phyloP scores from a whole-genome alignment of 1,284 basidiomycete genomes.

The Fomitopsis pinicola region DNA sequence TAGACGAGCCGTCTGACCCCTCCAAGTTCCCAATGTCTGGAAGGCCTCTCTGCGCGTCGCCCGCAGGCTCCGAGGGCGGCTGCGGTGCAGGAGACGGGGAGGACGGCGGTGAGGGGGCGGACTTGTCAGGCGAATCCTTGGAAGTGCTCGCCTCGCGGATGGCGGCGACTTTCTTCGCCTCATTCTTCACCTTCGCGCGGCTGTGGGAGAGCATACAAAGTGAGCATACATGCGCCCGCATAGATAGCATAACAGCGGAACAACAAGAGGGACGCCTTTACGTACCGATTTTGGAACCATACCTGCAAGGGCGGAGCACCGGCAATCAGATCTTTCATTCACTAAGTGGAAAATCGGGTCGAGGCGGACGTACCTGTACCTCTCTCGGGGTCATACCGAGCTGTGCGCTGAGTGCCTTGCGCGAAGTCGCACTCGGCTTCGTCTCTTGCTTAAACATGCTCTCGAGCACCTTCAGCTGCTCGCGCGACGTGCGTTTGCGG shows the following conservation, averaged over 20 bases:
- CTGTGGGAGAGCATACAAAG: neutral
- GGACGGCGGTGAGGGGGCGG: constrained; percentile 2
- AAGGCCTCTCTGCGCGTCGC: neutral
- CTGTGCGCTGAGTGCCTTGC: constrained; percentile 75
- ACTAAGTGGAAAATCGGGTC: neutral
- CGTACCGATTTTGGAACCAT: constrained; percentile 87
- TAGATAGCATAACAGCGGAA: neutral
- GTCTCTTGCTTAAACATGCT: constrained; percentile 80
- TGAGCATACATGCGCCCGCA: constrained; percentile 4
- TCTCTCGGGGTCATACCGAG: constrained; percentile 90
- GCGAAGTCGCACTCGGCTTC: constrained; percentile 80
- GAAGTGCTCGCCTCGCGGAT: neutral
- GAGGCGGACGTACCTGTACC: constrained; percentile 69
- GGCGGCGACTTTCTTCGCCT: constrained; percentile 31
- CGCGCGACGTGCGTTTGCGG: constrained; percentile 77
- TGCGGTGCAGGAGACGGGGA: neutral
- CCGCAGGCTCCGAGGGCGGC: neutral
- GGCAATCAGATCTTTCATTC: neutral
- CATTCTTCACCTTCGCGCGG: constrained; percentile 79
- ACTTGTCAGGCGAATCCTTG: neutral
- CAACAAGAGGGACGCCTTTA: constrained; percentile 16
- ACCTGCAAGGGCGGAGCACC: constrained; percentile 41
- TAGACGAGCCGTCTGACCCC: neutral
- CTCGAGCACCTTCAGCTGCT: constrained; percentile 85
- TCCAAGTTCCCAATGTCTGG: neutral